Evolutionary conservation across 257 asterid genomes (phyloP), one percentile per base, ranked within the genome.

Genomic region (Rhazya stricta): DNA sequence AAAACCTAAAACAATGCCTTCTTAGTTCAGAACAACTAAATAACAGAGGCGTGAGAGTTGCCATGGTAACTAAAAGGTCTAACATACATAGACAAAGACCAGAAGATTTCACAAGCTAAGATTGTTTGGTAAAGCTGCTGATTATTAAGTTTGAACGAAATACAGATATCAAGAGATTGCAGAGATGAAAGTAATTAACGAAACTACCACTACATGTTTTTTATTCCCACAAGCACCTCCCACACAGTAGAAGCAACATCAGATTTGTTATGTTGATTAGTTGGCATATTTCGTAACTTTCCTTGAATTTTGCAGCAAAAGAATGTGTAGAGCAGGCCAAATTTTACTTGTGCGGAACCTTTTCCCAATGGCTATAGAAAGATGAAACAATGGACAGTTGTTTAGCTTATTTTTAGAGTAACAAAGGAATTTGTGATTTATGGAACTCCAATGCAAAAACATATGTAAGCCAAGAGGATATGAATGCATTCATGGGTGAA

Each of bases 171-270:
- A 71, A 58, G 60, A 88, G 65, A 84, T 48, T n/a, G 97, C 97
- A 60, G 79, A 85, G 9, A 83, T 70, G 51, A 91, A 91, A 21
- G 97, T 94, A 78, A 88, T 79, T 46, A 81, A 76, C 30, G 91
- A 86, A 50, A 94, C 96, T 19, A 85, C 69, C 54, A 72, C 57
- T 9, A 90, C 85, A 72, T 91, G 97, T 71, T 85, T 86, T 81
- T 83, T 83, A 18, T 70, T 81, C 48, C 97, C 98, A 75, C 94
- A 86, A 7, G 97, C 72, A 91, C 87, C 66, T 91, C 92, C 98
- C 98, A 94, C 50, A 70, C 72, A 34, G 74, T 60, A 36, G 39
- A 75, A 53, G 19, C 58, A 76, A 73, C 77, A 65, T 77, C 66
- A 25, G 75, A 39, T 56, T 72, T 79, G 25, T 65, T 61, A 67